A percentile compares a stretch with the other conserved stretches of the same genome.
phyloP scores from a whole-genome alignment of 495 filamentous ascomycete genomes.

The Clohesyomyces aquaticus region DNA sequence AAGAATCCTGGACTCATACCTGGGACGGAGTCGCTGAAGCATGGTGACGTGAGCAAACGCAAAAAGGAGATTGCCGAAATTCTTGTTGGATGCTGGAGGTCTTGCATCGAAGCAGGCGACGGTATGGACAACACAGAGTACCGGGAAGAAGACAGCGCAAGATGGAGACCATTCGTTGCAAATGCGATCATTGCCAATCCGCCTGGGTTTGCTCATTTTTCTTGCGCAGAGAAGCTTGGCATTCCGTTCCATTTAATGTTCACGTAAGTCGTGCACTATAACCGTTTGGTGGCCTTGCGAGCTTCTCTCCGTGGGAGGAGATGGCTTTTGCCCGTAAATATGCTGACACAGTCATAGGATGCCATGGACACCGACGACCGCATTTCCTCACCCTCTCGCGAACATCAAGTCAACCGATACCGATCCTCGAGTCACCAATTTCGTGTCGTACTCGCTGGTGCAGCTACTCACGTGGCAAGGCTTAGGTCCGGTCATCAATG shows the following conservation, averaged over 20 bases:
- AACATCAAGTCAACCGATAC: slow-evolving; percentile 66
- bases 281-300: too few relatives aligned
- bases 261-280: too few relatives aligned
- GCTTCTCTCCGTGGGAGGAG: too few relatives aligned
- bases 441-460: slow-evolving; percentile 72
- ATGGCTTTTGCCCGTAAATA: too few relatives aligned
- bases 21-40: slow-evolving; percentile 65
- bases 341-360: too few relatives aligned
- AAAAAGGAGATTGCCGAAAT: slow-evolving; percentile 70
- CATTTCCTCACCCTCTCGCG: slow-evolving; percentile 73
- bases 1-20: slow-evolving; percentile 83
- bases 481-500: slow-evolving; percentile 74
- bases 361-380: slow-evolving; percentile 66
- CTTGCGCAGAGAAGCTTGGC: slow-evolving; percentile 79
- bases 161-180: slow-evolving; percentile 64
- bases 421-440: slow-evolving; percentile 66
- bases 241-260: slow-evolving; percentile 84
- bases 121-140: slow-evolving; percentile 48
- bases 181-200: slow-evolving; percentile 86
- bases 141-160: not conserved
- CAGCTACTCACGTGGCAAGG: slow-evolving; percentile 85
- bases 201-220: slow-evolving; percentile 78
- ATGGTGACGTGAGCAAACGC: slow-evolving; percentile 69
- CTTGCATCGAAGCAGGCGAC: slow-evolving; percentile 68
- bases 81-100: slow-evolving; percentile 77